Evolutionary conservation across 257 asterid genomes (phyloP), one percentile per base, ranked within the genome.

Genomic region (Rubia yunnanensis): DNA sequence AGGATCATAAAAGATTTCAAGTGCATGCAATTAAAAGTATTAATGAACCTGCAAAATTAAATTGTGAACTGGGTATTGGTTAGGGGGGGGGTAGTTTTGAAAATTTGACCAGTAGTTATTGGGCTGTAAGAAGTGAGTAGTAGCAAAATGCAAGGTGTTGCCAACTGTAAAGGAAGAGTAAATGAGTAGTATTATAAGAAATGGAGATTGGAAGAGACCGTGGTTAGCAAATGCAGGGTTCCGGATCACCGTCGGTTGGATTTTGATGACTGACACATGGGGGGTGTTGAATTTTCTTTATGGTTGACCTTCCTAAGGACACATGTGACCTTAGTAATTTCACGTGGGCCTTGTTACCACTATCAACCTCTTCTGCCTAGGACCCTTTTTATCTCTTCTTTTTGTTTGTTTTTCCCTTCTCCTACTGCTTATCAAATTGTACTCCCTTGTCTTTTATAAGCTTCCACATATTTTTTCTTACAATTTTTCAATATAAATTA

Each of bases 301-400:
- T 62, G 67, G 73, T 67, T 61, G 77, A 60, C 70, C 36, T 28
- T 39, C 0, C 58, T 35, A 22, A 39, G 30, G 60, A 15, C 48
- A 34, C 79, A 70, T 78, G 79, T 67, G 74, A 68, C 31, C 50
- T 31, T 60, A 41, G 23, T 64, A 66, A 32, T 63, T 73, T 74
- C 79, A 70, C 77, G 70, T 74, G 74, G 67, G 18, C 70, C 35
- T 69, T 49, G 1, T 54, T 18, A 41, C 48, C 17, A 15, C 13
- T 39, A 44, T 44, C n/a, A 44, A 14, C 5, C 3, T 39, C 6
- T 44, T 17, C 22, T 13, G 5, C n/a, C n/a, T 15, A 44, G 36
- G 36, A 32, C 44, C 44, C 8, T 2, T 7, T 7, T 36, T 7
- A 36, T 36, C 10, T 44, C 15, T 44, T 0, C 1, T 15, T 44